These are phyloP conservation scores for Debaryomyces sp. DNA, from an alignment of 1,139 yeast species.

Conservation along the genomic window DNA sequence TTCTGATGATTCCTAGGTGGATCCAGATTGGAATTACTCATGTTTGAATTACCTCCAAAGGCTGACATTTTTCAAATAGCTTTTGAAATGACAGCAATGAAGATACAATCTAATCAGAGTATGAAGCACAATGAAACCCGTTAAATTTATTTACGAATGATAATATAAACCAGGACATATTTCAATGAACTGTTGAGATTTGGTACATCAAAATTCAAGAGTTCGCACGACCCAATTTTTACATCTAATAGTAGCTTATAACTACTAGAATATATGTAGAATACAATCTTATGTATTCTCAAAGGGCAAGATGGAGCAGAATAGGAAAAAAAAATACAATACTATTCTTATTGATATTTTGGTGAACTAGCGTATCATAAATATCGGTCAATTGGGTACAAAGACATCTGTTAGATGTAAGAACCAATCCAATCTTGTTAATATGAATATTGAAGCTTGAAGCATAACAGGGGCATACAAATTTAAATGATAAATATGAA, in stretches of 20 bases:
- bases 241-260: background rate
- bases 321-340: too few relatives aligned
- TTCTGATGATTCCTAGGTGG: slow-evolving; percentile 10
- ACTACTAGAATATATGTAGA: background rate
- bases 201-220: background rate
- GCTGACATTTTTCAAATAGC: slow-evolving; percentile 23
- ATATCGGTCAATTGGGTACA: too few relatives aligned
- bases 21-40: slow-evolving; percentile 7
- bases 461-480: background rate
- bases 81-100: slow-evolving; percentile 4
- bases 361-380: too few relatives aligned
- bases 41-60: slow-evolving; percentile 23
- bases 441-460: slow-evolving; percentile 8
- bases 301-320: background rate
- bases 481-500: background rate
- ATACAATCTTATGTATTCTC: background rate
- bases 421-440: background rate
- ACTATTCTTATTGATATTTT: too few relatives aligned
- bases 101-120: slow-evolving; percentile 6
- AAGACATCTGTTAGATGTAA: too few relatives aligned
- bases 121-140: slow-evolving; percentile 1
- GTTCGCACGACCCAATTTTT: background rate
- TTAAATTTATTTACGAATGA: background rate
- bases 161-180: background rate
- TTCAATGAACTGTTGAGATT: slow-evolving; percentile 2